Percentiles rank a stretch among this genome's conserved stretches.
Evolutionary conservation across 148 eudicot species (phyloP).

Genomic region (Rheum nobile): DNA sequence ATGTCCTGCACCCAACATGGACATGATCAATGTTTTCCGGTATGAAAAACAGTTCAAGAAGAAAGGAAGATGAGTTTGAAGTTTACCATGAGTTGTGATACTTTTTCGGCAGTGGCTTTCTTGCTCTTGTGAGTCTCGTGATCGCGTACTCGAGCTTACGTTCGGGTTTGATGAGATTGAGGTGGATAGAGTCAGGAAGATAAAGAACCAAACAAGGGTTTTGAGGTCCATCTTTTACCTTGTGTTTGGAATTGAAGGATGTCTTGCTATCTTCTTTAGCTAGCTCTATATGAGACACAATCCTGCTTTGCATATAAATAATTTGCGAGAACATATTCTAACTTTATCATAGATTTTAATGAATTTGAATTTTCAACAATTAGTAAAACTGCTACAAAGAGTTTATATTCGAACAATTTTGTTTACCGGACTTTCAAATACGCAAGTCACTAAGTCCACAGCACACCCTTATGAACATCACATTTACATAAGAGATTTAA

Average conservation of each 20-base stretch:
- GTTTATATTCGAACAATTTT: too few relatives aligned
- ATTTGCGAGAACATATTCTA: neutral
- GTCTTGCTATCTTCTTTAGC: neutral
- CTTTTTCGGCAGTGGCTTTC: neutral
- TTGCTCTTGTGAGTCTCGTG: neutral
- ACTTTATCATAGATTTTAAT: neutral
- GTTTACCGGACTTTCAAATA: too few relatives aligned
- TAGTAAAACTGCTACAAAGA: too few relatives aligned
- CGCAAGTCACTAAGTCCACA: too few relatives aligned
- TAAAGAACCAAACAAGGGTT: neutral
- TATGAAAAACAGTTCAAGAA: neutral
- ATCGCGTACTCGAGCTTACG: neutral
- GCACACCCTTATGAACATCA: too few relatives aligned
- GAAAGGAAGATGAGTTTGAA: neutral
- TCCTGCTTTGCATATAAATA: neutral
- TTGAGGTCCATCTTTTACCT: neutral
- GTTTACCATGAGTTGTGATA: neutral
- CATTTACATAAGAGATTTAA: too few relatives aligned
- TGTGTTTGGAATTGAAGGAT: neutral
- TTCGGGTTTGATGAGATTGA: neutral
- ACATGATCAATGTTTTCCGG: neutral
- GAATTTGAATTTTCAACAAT: too few relatives aligned
- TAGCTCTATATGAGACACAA: neutral
- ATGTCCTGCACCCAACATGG: neutral
- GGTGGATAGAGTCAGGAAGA: neutral